These are phyloP conservation scores for Fraxinus pennsylvanica DNA, from an alignment of 257 asterid species.

Conservation along the genomic window DNA sequence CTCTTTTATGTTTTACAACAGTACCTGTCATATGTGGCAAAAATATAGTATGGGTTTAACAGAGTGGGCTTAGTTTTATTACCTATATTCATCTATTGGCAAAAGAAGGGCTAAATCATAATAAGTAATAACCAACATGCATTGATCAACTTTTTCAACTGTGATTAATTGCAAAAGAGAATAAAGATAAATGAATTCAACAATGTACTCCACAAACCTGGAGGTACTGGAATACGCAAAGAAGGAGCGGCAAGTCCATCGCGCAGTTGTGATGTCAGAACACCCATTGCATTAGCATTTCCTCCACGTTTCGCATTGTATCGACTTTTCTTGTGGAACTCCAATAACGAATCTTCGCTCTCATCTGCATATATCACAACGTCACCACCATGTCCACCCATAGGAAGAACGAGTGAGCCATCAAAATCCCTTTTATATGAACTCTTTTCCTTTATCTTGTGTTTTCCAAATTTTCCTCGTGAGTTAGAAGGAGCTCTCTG, in stretches of 20 bases:
- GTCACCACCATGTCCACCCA: slow-evolving; percentile 91
- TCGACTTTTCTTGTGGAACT: slow-evolving; percentile 63
- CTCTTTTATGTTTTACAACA: slow-evolving; percentile 84
- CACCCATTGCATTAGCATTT: slow-evolving; percentile 92
- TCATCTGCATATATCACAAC: slow-evolving; percentile 82
- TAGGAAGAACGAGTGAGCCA: slow-evolving; percentile 86
- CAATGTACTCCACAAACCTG: slow-evolving; percentile 51
- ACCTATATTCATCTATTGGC: neutral
- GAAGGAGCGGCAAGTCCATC: slow-evolving; percentile 73
- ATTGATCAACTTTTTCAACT: slow-evolving; percentile 10
- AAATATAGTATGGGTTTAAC: slow-evolving; percentile 2
- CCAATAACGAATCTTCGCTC: slow-evolving; percentile 74
- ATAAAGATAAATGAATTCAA: neutral
- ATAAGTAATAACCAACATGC: slow-evolving; percentile 1
- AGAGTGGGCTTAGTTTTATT: neutral
- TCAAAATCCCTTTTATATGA: slow-evolving; percentile 83
- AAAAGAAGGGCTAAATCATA: neutral
- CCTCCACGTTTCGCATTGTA: slow-evolving; percentile 86
- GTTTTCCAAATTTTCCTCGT: slow-evolving; percentile 34
- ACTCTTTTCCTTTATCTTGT: slow-evolving; percentile 37
- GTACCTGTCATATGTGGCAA: slow-evolving; percentile 58
- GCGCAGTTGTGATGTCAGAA: slow-evolving; percentile 65
- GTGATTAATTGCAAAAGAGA: neutral
- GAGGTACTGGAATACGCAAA: slow-evolving; percentile 81
- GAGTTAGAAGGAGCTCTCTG: slow-evolving; percentile 34